Conservation (phyloP, 2,329 filamentous ascomycete genomes). For the Clarireedia sp. region DNA sequence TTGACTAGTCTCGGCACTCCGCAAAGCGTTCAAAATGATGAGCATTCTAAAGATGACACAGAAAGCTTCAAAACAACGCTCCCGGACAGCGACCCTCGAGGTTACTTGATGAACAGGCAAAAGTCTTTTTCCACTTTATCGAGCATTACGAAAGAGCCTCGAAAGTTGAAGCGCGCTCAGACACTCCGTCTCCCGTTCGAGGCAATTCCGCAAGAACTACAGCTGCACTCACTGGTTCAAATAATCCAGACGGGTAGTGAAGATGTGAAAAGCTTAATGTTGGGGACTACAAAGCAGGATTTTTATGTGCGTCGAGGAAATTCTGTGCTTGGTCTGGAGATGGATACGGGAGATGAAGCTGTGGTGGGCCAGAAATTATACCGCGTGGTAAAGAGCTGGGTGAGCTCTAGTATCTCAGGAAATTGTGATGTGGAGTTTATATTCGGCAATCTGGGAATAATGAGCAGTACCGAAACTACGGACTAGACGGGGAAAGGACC, state of each 20-base stretch:
- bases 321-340: slow-evolving; percentile 14
- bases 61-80: slow-evolving; percentile 18
- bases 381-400: slow-evolving; percentile 18
- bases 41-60: background rate
- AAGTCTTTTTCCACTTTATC: slow-evolving; percentile 14
- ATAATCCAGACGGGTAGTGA: slow-evolving; percentile 9
- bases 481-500: background rate
- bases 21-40: background rate
- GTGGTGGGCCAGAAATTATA: slow-evolving; percentile 11
- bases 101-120: slow-evolving; percentile 27
- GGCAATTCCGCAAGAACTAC: slow-evolving; percentile 17
- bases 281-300: slow-evolving; percentile 13
- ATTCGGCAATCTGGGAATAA: slow-evolving; percentile 14
- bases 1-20: slow-evolving; percentile 17
- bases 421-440: slow-evolving; percentile 15
- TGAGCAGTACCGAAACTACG: background rate
- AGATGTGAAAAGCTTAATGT: slow-evolving; percentile 8
- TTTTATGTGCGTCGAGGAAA: slow-evolving; percentile 17
- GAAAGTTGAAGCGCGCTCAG: slow-evolving; percentile 21
- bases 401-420: slow-evolving; percentile 2
- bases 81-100: slow-evolving; percentile 26
- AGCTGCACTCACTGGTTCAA: slow-evolving; percentile 19
- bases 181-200: slow-evolving; percentile 25
- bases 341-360: slow-evolving; percentile 9
- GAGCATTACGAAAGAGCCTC: slow-evolving; percentile 9